Evolutionary conservation across 306 rosid species (phyloP), one percentile per base, ranked within the genome.

Genomic region (Boehmeria nivea): DNA sequence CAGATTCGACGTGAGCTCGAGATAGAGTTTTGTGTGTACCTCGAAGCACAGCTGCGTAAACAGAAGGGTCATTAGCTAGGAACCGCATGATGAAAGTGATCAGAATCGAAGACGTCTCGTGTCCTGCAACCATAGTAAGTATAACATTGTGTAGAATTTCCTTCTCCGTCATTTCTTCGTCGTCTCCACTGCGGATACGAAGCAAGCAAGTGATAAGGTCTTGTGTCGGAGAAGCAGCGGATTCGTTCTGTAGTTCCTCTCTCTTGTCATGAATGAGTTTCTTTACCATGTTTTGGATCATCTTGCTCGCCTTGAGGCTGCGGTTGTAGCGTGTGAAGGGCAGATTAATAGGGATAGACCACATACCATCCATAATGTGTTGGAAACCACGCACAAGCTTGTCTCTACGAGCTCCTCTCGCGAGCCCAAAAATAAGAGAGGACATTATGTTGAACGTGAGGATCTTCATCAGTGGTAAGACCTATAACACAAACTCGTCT

Each of bases 381-480:
- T 69, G 63, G 59, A 89, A 83, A 36, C 62, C 64, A 13, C 14
- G 25, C 20, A 77, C 42, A 19, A 79, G 54, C 45, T 59, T 61
- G 1, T 81, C 82, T 71, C 94, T 81, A 15, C 69, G 72, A 50
- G 76, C 26, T 44, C 89, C 94, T 51, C 16, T 15, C 69, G 83
- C 83, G 23, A 89, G 59, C 17, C 89, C 87, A 39, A 89, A 85
- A 18, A 89, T 70, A 28, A 89, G 75, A 23, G 83, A 72, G 50
- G 84, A 70, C 31, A 78, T 83, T 55, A 89, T 69, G 76, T 86
- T 71, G 78, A 89, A 89, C 0, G 97, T 75, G 15, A 89, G 94
- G 15, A 26, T 79, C 81, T 83, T 86, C 88, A 77, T 77, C 59
- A 83, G 61, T 12, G 95, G 94, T 24, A 81, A 51, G 22, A 83